Conservation (phyloP, 139 green algal genomes). For the Chlorella sp. region DNA sequence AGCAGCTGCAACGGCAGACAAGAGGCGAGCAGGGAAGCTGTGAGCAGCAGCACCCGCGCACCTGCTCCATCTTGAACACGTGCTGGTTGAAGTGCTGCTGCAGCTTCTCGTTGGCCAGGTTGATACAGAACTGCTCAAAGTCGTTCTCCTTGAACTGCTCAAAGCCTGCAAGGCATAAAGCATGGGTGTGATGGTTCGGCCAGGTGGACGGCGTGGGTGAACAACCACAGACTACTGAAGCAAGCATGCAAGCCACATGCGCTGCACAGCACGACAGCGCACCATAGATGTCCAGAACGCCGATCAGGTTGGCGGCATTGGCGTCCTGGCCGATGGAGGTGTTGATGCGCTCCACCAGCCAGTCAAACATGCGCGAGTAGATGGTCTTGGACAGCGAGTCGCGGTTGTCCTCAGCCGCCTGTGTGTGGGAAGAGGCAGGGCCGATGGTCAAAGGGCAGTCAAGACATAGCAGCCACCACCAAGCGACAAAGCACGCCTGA, state of each 20-base stretch:
- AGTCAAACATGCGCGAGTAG: slow-evolving; percentile 98
- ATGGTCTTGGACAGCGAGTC: slow-evolving; percentile 97
- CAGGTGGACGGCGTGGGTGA: too few species aligned
- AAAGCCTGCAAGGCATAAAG: slow-evolving; percentile 85
- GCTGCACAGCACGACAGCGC: not conserved
- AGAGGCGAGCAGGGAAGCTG: not conserved
- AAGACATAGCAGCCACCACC: too few species aligned
- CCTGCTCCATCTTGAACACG: slow-evolving; percentile 99
- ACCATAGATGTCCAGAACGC: slow-evolving; percentile 98
- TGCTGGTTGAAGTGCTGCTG: slow-evolving; percentile 99
- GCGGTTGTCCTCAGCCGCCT: slow-evolving; percentile 86
- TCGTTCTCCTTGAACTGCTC: slow-evolving; percentile 92
- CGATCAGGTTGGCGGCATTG: slow-evolving; percentile 71
- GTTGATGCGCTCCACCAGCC: slow-evolving; percentile 90
- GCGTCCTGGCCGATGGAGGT: slow-evolving; percentile 79
- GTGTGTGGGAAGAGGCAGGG: not conserved
- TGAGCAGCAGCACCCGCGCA: not conserved
- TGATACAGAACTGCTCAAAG: slow-evolving; percentile 99
- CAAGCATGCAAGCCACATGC: not conserved
- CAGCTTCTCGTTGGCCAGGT: slow-evolving; percentile 97
- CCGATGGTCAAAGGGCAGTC: too few species aligned
- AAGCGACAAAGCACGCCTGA: too few species aligned
- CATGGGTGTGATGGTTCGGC: too few species aligned
- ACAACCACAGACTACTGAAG: too few species aligned
- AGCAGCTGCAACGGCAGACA: not conserved